Evolutionary conservation across 2,329 filamentous ascomycete species (phyloP).

Genomic region (Colletotrichum melonis): DNA sequence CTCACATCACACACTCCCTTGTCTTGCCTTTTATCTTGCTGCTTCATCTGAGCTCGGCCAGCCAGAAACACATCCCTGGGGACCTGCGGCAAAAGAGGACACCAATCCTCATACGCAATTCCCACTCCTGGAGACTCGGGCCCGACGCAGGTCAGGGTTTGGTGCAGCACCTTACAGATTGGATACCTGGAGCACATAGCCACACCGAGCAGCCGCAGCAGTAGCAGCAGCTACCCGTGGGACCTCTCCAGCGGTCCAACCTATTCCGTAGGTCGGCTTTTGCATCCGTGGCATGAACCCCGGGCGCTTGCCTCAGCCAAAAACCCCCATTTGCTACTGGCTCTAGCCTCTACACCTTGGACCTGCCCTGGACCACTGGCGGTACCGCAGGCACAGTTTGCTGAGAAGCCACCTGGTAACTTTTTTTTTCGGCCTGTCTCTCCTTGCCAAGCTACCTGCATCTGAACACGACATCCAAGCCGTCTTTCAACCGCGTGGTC

Average conservation of each 20-base stretch:
- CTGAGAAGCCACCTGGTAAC: slow-evolving; percentile 36
- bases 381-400: slow-evolving; percentile 46
- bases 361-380: slow-evolving; percentile 37
- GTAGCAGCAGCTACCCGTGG: slow-evolving; percentile 1
- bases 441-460: slow-evolving; percentile 31
- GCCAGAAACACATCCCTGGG: slow-evolving; percentile 25
- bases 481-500: slow-evolving; percentile 32
- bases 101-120: slow-evolving; percentile 15
- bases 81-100: slow-evolving; percentile 16
- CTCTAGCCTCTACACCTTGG: slow-evolving; percentile 6
- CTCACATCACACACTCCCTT: not conserved
- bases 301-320: not conserved
- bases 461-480: slow-evolving; percentile 35
- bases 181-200: too few species aligned
- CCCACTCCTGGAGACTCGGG: slow-evolving; percentile 19
- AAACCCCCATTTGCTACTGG: slow-evolving; percentile 24
- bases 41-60: slow-evolving; percentile 23
- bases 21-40: not conserved
- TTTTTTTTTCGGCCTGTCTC: slow-evolving; percentile 29
- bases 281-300: slow-evolving; percentile 22
- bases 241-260: slow-evolving; percentile 10
- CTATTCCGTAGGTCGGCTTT: slow-evolving; percentile 6
- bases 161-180: slow-evolving; percentile 8
- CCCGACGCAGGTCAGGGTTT: slow-evolving; percentile 20
- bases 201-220: not conserved